A percentile compares a stretch with the other conserved stretches of the same genome.
Evolutionary conservation across 306 rosid species (phyloP).

Genomic region (Spatholobus suberectus): DNA sequence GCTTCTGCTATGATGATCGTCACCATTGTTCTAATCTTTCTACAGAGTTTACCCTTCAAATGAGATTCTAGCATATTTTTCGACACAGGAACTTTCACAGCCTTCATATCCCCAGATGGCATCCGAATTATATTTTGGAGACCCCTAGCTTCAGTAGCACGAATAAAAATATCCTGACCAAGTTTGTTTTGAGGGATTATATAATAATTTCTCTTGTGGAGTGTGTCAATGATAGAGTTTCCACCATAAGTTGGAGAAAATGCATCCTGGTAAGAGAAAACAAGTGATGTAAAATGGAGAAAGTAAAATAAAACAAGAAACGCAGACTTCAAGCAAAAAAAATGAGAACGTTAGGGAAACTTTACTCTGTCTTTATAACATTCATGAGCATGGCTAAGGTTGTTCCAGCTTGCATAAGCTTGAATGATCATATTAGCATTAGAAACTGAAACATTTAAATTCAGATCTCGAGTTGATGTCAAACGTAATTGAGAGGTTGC

Average conservation of each 20-base stretch:
- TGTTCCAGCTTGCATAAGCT: constrained; percentile 98
- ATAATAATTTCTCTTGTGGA: constrained; percentile 67
- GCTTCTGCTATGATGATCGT: constrained; percentile 76
- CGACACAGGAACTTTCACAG: constrained; percentile 89
- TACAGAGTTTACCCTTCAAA: constrained; percentile 65
- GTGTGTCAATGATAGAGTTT: constrained; percentile 57
- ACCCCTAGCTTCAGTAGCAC: constrained; percentile 87
- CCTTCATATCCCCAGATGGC: constrained; percentile 94
- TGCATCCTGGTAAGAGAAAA: constrained; percentile 55
- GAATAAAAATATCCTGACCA: constrained; percentile 93
- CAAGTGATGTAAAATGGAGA: constrained; percentile 6
- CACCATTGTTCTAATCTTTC: constrained; percentile 74
- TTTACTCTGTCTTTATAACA: constrained; percentile 60
- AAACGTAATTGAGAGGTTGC: constrained; percentile 94
- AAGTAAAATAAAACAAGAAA: background rate
- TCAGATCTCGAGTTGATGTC: constrained; percentile 87
- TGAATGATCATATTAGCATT: constrained; percentile 95
- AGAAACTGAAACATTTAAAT: constrained; percentile 88
- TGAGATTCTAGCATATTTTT: constrained; percentile 94
- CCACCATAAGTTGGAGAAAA: constrained; percentile 71
- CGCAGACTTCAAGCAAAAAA: constrained; percentile 25
- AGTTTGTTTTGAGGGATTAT: constrained; percentile 95
- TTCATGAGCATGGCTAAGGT: constrained; percentile 69
- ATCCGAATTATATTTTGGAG: constrained; percentile 71
- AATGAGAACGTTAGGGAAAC: constrained; percentile 34